Conservation (phyloP, 257 asterid species). For the Primulina huaijiensis region DNA sequence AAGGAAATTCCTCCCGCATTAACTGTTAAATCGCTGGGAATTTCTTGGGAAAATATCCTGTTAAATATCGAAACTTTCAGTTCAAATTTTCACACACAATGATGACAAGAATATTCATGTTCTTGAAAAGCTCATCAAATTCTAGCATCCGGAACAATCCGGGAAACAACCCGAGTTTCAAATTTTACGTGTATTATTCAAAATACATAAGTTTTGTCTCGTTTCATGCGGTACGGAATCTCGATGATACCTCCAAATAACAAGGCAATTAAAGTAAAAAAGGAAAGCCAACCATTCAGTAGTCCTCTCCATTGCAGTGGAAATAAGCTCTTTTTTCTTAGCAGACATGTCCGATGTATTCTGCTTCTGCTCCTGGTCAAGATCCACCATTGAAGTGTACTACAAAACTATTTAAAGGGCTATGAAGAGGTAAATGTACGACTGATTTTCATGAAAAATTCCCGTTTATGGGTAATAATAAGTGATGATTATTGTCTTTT, state of each 20-base stretch:
- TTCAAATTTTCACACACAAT: neutral
- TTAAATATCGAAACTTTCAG: neutral
- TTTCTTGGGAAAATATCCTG: slow-evolving; percentile 92
- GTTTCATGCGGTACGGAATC: too few species aligned
- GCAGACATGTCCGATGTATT: slow-evolving; percentile 38
- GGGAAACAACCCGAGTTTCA: neutral
- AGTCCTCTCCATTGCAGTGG: slow-evolving; percentile 81
- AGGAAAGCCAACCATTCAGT: slow-evolving; percentile 61
- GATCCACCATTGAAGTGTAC: slow-evolving; percentile 28
- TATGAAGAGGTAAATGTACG: neutral
- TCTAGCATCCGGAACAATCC: neutral
- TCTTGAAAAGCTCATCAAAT: neutral
- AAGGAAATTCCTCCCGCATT: slow-evolving; percentile 64
- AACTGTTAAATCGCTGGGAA: slow-evolving; percentile 71
- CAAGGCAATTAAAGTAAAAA: neutral
- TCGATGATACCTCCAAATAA: neutral
- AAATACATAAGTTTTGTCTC: neutral
- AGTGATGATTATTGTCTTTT: neutral
- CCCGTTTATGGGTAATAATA: neutral
- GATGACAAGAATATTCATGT: neutral
- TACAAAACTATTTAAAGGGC: slow-evolving; percentile 17
- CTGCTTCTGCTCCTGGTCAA: slow-evolving; percentile 23
- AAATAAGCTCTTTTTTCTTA: slow-evolving; percentile 63
- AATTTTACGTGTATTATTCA: neutral
- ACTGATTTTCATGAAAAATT: neutral